phyloP scores from a whole-genome alignment of 352 stramenopile genomes.

The Globisporangium heterothallicum region DNA sequence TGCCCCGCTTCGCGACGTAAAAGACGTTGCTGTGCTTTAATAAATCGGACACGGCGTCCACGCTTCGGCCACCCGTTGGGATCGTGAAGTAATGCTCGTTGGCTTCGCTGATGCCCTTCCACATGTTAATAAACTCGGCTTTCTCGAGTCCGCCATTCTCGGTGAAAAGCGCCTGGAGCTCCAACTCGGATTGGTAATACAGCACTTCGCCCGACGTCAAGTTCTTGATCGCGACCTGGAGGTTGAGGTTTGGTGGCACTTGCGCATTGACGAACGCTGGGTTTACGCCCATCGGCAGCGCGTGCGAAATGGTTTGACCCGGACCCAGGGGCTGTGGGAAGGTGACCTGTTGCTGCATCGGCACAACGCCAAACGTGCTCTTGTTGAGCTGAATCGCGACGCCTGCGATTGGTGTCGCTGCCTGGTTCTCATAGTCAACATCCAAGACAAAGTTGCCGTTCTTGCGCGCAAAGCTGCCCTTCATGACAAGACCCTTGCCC shows the following conservation, averaged over 20 bases:
- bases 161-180: constrained; percentile 88
- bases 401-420: constrained; percentile 75
- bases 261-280: constrained; percentile 69
- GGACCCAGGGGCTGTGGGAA: constrained; percentile 58
- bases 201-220: constrained; percentile 90
- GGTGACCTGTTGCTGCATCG: constrained; percentile 87
- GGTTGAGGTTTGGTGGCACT: constrained; percentile 63
- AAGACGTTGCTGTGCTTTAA: constrained; percentile 91
- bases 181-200: constrained; percentile 94
- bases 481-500: constrained; percentile 90
- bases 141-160: constrained; percentile 87
- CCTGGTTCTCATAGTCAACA: constrained; percentile 87
- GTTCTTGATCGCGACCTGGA: constrained; percentile 98
- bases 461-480: constrained; percentile 59
- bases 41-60: constrained; percentile 85
- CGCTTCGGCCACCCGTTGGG: constrained; percentile 46
- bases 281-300: constrained; percentile 76
- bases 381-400: constrained; percentile 98
- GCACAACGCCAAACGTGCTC: constrained; percentile 94
- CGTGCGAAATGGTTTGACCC: constrained; percentile 73
- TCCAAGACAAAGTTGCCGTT: constrained; percentile 66
- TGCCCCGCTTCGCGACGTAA: constrained; percentile 91
- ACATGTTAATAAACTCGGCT: constrained; percentile 91
- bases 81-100: constrained; percentile 94
- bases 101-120: constrained; percentile 94